Evolutionary conservation across 805 yeast species (phyloP).

Genomic region (Yamadazyma tumulicola): DNA sequence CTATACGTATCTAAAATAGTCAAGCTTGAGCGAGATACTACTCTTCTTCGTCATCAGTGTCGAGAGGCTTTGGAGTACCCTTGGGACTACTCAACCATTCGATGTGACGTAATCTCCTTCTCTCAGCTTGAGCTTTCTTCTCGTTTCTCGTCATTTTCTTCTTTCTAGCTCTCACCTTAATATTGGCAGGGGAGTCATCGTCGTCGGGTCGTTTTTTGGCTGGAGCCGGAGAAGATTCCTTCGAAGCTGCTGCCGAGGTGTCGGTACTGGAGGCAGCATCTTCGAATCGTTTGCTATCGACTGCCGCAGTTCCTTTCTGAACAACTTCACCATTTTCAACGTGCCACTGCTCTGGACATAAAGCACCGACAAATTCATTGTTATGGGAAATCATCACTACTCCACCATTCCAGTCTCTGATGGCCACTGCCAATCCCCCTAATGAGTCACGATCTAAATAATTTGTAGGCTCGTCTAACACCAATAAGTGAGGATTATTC

Average conservation of each 20-base stretch:
- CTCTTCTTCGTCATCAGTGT: slow-evolving; percentile 88
- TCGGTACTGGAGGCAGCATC: slow-evolving; percentile 41
- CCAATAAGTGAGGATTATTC: slow-evolving; percentile 97
- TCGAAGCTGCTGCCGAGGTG: slow-evolving; percentile 41
- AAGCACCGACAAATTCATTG: slow-evolving; percentile 93
- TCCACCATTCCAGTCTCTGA: slow-evolving; percentile 97
- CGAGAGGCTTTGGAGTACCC: slow-evolving; percentile 94
- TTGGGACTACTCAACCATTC: slow-evolving; percentile 96
- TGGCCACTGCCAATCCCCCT: slow-evolving; percentile 96
- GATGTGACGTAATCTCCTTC: slow-evolving; percentile 90
- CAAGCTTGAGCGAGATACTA: no score
- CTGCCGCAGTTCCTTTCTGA: slow-evolving; percentile 72
- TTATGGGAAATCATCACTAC: slow-evolving; percentile 98
- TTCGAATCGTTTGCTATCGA: slow-evolving; percentile 78
- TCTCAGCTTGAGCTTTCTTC: slow-evolving; percentile 83
- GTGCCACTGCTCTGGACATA: slow-evolving; percentile 98
- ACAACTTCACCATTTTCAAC: slow-evolving; percentile 90
- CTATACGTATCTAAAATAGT: no score
- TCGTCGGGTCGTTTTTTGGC: slow-evolving; percentile 51
- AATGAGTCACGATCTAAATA: slow-evolving; percentile 96
- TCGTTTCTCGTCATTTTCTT: slow-evolving; percentile 98
- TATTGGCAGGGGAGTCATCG: slow-evolving; percentile 92
- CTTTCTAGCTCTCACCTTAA: slow-evolving; percentile 88
- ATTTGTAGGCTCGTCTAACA: slow-evolving; percentile 97
- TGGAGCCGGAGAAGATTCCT: slow-evolving; percentile 33